Evolutionary conservation across 148 eudicot species (phyloP).

Genomic region (Amaranthus cruentus): DNA sequence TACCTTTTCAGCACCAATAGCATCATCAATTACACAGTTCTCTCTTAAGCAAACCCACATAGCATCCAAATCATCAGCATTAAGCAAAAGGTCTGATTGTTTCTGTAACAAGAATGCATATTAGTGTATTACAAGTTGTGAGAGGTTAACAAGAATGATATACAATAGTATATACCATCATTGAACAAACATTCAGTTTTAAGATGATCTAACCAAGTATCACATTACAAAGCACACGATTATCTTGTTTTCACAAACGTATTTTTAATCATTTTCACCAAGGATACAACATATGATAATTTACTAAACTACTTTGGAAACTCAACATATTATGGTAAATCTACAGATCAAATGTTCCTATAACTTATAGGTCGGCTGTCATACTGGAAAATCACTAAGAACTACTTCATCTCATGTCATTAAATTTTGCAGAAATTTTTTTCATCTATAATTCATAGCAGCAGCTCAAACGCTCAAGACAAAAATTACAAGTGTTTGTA

Average conservation of each 20-base stretch:
- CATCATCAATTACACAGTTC: slow-evolving; percentile 98
- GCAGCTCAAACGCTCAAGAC: not conserved
- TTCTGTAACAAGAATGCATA: slow-evolving; percentile 47
- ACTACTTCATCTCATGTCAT: not conserved
- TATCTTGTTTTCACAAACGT: not conserved
- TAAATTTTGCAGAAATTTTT: not conserved
- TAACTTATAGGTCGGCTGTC: not conserved
- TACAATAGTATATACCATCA: not conserved
- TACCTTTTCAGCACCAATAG: slow-evolving; percentile 99
- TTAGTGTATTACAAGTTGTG: slow-evolving; percentile 6
- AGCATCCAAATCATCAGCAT: slow-evolving; percentile 98
- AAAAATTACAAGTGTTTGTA: not conserved
- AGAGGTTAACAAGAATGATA: slow-evolving; percentile 2
- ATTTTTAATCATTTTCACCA: not conserved
- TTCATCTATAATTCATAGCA: not conserved
- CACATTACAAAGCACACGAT: not conserved
- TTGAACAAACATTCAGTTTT: not conserved
- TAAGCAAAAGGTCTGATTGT: slow-evolving; percentile 95
- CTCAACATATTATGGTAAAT: not conserved
- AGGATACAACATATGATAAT: not conserved
- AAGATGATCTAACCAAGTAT: not conserved
- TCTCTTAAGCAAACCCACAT: slow-evolving; percentile 99
- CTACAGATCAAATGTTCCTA: not conserved
- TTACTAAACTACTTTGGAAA: too few species aligned
- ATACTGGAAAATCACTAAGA: not conserved